Evolutionary conservation across 208 protist species (phyloP).

Genomic region (Acanthamoeba divionensis): DNA sequence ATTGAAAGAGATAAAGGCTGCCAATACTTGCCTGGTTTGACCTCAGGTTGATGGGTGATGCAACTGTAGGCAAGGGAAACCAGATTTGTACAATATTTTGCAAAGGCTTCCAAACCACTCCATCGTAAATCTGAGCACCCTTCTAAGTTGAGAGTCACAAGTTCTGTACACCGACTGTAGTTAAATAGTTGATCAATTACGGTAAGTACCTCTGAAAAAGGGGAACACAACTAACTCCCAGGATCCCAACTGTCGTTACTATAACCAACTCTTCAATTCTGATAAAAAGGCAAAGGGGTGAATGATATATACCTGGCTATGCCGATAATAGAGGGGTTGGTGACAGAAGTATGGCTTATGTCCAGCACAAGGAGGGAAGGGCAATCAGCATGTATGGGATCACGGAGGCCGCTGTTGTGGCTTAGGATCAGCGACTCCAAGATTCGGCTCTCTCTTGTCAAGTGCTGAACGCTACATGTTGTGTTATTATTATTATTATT

Average conservation of each 20-base stretch:
- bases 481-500: no score
- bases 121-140: background rate
- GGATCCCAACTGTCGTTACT: no score
- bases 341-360: background rate
- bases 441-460: conserved; percentile 12
- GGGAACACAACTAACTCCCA: background rate
- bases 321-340: background rate
- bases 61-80: background rate
- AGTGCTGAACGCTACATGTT: background rate
- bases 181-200: no score
- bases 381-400: background rate
- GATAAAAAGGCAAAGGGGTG: no score
- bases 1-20: background rate
- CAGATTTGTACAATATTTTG: background rate
- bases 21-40: background rate
- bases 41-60: background rate
- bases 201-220: background rate
- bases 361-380: background rate
- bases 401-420: background rate
- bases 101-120: background rate
- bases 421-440: conserved; percentile 10
- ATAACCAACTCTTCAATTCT: background rate
- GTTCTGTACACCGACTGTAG: no score
- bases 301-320: background rate
- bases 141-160: background rate